These are phyloP conservation scores for Calycina herbarum DNA, from an alignment of 2,329 filamentous ascomycete genomes.

Conservation along the genomic window DNA sequence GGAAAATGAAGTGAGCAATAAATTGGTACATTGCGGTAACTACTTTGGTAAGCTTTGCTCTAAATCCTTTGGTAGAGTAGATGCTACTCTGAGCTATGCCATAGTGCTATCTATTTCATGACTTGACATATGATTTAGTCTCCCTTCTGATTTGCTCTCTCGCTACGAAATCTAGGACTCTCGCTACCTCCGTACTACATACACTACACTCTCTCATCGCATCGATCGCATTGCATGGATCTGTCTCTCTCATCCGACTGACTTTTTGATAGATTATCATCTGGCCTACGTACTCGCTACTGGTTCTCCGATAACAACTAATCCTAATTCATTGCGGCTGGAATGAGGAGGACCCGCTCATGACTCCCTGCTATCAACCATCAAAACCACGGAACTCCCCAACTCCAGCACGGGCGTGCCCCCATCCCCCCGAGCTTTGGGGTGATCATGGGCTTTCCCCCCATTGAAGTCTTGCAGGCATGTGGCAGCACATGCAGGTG, in stretches of 20 bases:
- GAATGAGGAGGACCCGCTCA: slow-evolving; percentile 1
- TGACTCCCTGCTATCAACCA: slow-evolving; percentile 4
- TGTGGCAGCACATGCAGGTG: slow-evolving; percentile 3
- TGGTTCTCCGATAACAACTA: background rate
- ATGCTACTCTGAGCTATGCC: background rate
- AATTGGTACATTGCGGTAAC: slow-evolving; percentile 1
- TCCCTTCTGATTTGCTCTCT: background rate
- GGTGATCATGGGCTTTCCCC: slow-evolving; percentile 4
- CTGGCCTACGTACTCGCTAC: slow-evolving; percentile 2
- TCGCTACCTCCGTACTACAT: slow-evolving; percentile 3
- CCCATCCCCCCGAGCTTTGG: slow-evolving; percentile 3
- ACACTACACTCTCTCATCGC: background rate
- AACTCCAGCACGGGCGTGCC: slow-evolving; percentile 2
- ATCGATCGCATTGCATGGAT: slow-evolving; percentile 1
- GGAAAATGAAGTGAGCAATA: slow-evolving; percentile 6
- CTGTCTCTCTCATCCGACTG: background rate
- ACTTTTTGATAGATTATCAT: slow-evolving; percentile 2
- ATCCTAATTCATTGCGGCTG: background rate
- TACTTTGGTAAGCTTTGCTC: background rate
- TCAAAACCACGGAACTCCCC: slow-evolving; percentile 4
- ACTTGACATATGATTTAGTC: background rate
- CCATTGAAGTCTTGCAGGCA: slow-evolving; percentile 1
- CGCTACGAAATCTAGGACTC: background rate
- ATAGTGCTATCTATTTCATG: background rate
- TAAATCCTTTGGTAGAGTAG: background rate